A percentile compares a stretch with the other conserved stretches of the same genome.
These are phyloP conservation scores for Fraxinus angustifolia DNA, from an alignment of 305 asterid genomes.

Conservation along the genomic window DNA sequence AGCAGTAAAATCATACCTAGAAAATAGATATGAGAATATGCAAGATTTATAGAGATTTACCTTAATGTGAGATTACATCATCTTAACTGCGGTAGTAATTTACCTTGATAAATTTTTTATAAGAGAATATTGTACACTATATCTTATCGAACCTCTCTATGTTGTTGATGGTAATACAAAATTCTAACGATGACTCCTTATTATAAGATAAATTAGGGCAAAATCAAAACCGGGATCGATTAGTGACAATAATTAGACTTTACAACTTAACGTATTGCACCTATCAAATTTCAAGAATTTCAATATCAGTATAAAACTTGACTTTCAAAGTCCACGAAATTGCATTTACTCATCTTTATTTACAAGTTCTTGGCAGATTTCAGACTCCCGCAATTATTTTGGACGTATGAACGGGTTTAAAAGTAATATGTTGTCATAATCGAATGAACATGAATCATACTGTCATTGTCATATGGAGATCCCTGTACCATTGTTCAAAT, in stretches of 20 bases:
- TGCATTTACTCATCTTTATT: not conserved
- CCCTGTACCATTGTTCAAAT: slow-evolving; percentile 22
- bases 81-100: too few species aligned
- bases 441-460: not conserved
- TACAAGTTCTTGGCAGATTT: not conserved
- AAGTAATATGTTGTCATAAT: not conserved
- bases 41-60: not conserved
- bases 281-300: not conserved
- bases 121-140: not conserved
- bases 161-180: not conserved
- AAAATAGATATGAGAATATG: not conserved
- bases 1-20: not conserved
- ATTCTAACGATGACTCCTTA: not conserved
- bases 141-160: too few species aligned
- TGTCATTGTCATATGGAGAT: slow-evolving; percentile 17
- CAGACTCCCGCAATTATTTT: not conserved
- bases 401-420: not conserved
- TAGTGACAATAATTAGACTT: too few species aligned
- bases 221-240: not conserved
- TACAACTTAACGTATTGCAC: not conserved
- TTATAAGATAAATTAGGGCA: not conserved
- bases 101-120: not conserved
- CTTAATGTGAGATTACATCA: not conserved
- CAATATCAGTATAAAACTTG: not conserved
- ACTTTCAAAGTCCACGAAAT: not conserved